phyloP scores from a whole-genome alignment of 2,329 filamentous ascomycete species.

The Huntiella savannae region DNA sequence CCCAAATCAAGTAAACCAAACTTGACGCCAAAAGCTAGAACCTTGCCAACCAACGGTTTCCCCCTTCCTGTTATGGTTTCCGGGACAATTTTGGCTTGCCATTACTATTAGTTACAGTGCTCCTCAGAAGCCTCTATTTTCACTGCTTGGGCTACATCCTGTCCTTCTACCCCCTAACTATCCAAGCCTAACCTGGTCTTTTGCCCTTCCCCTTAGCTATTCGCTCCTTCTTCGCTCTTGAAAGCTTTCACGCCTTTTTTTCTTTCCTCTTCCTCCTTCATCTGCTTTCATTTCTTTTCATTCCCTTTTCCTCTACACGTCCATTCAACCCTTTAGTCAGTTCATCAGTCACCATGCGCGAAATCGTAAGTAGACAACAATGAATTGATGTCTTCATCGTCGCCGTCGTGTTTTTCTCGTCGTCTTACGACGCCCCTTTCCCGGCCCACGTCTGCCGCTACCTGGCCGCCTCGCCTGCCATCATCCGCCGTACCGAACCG shows the following conservation, averaged over 20 bases:
- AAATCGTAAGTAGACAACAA: constrained; percentile 39
- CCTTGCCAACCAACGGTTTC: constrained; percentile 1
- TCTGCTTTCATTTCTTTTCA: constrained; percentile 7
- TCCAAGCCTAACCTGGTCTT: constrained; percentile 4
- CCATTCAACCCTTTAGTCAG: constrained; percentile 15
- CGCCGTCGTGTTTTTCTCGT: background rate
- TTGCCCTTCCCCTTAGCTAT: constrained; percentile 8
- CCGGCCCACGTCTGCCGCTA: background rate
- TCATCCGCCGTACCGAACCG: too few species aligned
- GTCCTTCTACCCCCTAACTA: constrained; percentile 8
- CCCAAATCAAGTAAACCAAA: background rate
- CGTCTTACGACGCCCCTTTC: constrained; percentile 9
- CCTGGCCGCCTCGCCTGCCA: too few species aligned
- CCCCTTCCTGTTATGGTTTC: background rate
- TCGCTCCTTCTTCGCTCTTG: constrained; percentile 15
- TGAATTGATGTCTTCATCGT: constrained; percentile 3
- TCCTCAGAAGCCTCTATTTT: background rate
- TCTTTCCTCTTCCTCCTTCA: constrained; percentile 8
- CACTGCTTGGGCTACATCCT: background rate
- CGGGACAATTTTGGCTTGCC: background rate
- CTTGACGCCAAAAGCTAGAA: background rate
- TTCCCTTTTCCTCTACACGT: constrained; percentile 14
- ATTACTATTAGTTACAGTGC: background rate
- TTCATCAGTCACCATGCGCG: constrained; percentile 37
- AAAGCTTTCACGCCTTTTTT: constrained; percentile 19